Percentiles rank a stretch among this genome's conserved stretches.
Evolutionary conservation across 345 rosid genomes (phyloP).

Genomic region (Viola odorata): DNA sequence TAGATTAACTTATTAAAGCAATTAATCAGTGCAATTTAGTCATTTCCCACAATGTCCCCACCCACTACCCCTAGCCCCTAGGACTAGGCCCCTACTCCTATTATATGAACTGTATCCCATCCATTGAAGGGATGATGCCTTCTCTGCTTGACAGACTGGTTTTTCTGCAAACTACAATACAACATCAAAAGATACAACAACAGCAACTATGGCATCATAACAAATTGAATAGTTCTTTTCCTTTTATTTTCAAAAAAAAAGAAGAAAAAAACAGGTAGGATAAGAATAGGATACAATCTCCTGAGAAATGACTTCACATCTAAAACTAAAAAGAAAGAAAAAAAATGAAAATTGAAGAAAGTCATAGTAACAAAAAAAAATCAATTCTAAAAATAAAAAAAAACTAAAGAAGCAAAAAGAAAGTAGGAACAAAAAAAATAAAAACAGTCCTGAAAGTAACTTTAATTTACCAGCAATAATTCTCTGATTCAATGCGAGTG

Average conservation of each 20-base stretch:
- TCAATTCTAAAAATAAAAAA: not conserved
- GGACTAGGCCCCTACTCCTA: too few relatives aligned
- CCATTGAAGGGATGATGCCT: not conserved
- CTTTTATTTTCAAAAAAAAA: conserved; percentile 17
- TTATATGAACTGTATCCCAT: not conserved
- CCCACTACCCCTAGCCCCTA: conserved; percentile 1
- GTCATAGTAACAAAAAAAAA: not conserved
- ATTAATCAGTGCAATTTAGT: conserved; percentile 8
- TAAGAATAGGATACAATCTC: conserved; percentile 32
- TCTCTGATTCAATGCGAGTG: conserved; percentile 16
- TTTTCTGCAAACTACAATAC: not conserved
- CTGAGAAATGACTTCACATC: conserved; percentile 20
- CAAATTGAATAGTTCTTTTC: conserved; percentile 16
- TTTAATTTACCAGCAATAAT: conserved; percentile 5
- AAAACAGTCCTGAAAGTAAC: conserved; percentile 10
- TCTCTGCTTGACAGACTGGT: not conserved
- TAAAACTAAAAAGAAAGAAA: conserved; percentile 3
- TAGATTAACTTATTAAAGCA: not conserved
- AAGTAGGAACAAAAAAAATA: not conserved
- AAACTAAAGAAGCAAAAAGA: conserved; percentile 8
- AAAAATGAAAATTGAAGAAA: conserved; percentile 3
- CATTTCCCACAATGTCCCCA: not conserved
- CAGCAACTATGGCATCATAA: not conserved
- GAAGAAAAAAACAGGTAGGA: conserved; percentile 3
- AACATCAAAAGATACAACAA: not conserved